These are phyloP conservation scores for Buddleja alternifolia DNA, from an alignment of 257 asterid genomes.

Conservation along the genomic window DNA sequence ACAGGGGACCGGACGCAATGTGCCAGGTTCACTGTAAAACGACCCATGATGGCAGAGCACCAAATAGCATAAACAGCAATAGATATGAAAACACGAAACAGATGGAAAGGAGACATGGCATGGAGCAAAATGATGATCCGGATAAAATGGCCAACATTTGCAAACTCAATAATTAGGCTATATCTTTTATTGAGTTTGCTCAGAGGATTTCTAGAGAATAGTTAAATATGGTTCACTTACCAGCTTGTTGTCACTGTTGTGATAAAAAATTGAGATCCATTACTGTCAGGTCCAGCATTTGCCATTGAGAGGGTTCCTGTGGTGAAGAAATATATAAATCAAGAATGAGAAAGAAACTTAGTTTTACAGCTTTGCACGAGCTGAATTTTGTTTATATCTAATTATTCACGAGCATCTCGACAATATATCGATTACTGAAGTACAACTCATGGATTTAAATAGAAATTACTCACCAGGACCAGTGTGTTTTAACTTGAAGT, in stretches of 20 bases:
- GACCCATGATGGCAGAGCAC: neutral
- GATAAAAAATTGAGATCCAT: conserved; percentile 94
- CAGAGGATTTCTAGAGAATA: neutral
- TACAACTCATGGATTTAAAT: conserved; percentile 11
- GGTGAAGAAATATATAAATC: neutral
- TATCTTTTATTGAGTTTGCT: neutral
- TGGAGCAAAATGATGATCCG: neutral
- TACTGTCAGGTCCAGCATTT: conserved; percentile 80
- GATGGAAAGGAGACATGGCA: neutral
- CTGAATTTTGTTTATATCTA: neutral
- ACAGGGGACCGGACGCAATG: no score
- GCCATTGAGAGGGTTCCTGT: conserved; percentile 91
- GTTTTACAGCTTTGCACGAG: neutral
- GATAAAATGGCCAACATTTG: conserved; percentile 12
- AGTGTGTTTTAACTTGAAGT: conserved; percentile 79
- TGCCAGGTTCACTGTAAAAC: no score
- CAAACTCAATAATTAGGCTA: neutral
- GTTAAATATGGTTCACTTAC: conserved; percentile 36
- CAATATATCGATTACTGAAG: conserved; percentile 2
- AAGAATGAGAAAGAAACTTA: neutral
- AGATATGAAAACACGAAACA: no score
- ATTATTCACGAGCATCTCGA: neutral
- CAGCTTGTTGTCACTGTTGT: conserved; percentile 77
- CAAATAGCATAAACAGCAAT: neutral
- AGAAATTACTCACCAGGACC: conserved; percentile 65